These are phyloP conservation scores for Didymellaceae sp. DNA, from an alignment of 2,329 filamentous ascomycete genomes.

Conservation along the genomic window DNA sequence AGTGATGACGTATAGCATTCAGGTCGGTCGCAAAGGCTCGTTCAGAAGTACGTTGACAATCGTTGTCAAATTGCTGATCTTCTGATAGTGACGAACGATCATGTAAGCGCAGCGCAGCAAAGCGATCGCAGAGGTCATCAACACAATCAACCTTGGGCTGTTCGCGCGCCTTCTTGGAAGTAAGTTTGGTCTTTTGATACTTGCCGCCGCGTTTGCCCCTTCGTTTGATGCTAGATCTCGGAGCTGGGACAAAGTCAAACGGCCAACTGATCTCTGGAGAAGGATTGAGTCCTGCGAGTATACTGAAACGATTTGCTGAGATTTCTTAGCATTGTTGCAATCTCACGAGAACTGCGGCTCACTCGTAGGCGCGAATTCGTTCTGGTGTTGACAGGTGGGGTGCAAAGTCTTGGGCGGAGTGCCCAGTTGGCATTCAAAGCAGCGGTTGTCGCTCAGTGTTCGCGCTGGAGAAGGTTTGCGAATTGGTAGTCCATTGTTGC, in stretches of 20 bases:
- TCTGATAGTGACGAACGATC: constrained; percentile 1
- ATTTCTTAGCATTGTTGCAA: neutral
- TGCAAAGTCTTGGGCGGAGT: constrained; percentile 10
- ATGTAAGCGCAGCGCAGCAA: constrained; percentile 19
- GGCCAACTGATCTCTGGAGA: constrained; percentile 27
- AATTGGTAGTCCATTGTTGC: constrained; percentile 16
- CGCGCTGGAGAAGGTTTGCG: constrained; percentile 13
- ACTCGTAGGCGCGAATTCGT: constrained; percentile 33
- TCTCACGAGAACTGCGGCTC: neutral
- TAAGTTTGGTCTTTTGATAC: constrained; percentile 19
- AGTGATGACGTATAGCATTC: constrained; percentile 26
- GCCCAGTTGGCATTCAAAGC: constrained; percentile 19
- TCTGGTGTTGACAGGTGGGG: constrained; percentile 22
- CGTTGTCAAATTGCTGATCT: neutral
- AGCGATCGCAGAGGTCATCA: constrained; percentile 15
- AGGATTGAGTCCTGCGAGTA: constrained; percentile 32
- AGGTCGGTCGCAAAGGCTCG: neutral
- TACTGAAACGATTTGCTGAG: constrained; percentile 40
- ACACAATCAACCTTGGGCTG: constrained; percentile 2
- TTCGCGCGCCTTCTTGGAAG: constrained; percentile 1
- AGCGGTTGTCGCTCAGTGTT: constrained; percentile 16
- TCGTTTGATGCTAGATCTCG: constrained; percentile 12
- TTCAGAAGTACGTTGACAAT: neutral
- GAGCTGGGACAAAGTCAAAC: constrained; percentile 26
- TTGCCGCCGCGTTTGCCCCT: constrained; percentile 32